phyloP scores from a whole-genome alignment of 345 rosid genomes.

The Populus tremula region DNA sequence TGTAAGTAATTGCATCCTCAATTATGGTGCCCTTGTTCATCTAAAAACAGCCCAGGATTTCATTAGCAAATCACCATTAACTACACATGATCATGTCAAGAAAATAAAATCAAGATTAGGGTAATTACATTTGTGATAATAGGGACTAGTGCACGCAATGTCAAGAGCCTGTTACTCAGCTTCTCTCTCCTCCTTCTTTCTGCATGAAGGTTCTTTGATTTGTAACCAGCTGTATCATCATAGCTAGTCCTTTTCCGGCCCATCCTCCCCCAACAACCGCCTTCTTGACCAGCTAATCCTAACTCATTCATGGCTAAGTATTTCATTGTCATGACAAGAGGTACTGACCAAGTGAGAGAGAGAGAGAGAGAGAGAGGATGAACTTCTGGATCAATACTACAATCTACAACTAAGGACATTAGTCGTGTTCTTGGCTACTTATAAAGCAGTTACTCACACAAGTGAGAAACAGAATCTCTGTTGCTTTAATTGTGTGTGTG shows the following conservation, averaged over 20 bases:
- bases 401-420: not conserved
- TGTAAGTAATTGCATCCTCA: constrained; percentile 82
- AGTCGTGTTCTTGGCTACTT: constrained; percentile 1
- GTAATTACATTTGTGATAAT: constrained; percentile 67
- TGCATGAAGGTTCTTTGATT: constrained; percentile 71
- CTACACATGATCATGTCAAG: not conserved
- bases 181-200: constrained; percentile 81
- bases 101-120: not conserved
- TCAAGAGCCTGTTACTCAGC: constrained; percentile 63
- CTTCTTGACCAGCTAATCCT: constrained; percentile 8
- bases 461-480: constrained; percentile 3
- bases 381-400: not conserved
- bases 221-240: constrained; percentile 35
- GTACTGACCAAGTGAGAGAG: not conserved
- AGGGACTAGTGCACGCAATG: constrained; percentile 77
- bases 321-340: constrained; percentile 26
- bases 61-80: too few relatives aligned
- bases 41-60: constrained; percentile 26
- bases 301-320: constrained; percentile 22
- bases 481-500: not conserved
- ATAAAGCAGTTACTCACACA: constrained; percentile 11
- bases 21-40: constrained; percentile 81
- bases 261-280: constrained; percentile 23
- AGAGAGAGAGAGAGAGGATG: not conserved
- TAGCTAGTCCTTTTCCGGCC: constrained; percentile 22